Percentiles rank a stretch among this genome's conserved stretches.
Evolutionary conservation across 768 basidiomycete species (phyloP).

Genomic region (Suillus variegatus): DNA sequence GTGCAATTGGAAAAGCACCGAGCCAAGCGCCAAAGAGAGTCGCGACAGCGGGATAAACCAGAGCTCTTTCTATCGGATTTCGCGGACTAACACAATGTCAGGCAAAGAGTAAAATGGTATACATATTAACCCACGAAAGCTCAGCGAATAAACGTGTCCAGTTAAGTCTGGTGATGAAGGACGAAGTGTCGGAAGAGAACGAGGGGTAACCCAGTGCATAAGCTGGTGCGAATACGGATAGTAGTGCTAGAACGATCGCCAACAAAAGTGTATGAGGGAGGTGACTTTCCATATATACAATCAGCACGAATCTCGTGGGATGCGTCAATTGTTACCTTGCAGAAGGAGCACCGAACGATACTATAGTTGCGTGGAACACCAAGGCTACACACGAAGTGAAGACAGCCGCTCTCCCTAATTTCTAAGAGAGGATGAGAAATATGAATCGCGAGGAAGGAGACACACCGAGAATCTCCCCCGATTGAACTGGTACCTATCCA

Average conservation of each 20-base stretch:
- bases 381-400: conserved; percentile 54
- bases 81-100: conserved; percentile 40
- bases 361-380: conserved; percentile 46
- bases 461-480: conserved; percentile 42
- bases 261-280: conserved; percentile 65
- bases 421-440: conserved; percentile 38
- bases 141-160: conserved; percentile 85
- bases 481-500: conserved; percentile 43
- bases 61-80: conserved; percentile 71
- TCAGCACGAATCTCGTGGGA: conserved; percentile 7
- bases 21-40: conserved; percentile 76
- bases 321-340: conserved; percentile 44
- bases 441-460: conserved; percentile 9
- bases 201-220: conserved; percentile 69
- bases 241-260: conserved; percentile 64
- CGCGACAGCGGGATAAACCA: conserved; percentile 80
- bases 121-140: conserved; percentile 59
- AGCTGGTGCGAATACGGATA: conserved; percentile 66
- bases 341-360: conserved; percentile 79
- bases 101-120: neutral
- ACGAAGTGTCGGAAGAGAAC: conserved; percentile 39
- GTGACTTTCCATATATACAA: conserved; percentile 38
- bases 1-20: conserved; percentile 80
- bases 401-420: conserved; percentile 47
- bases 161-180: conserved; percentile 57